A percentile compares a stretch with the other conserved stretches of the same genome.
Evolutionary conservation across 176 grass and related monocot species (phyloP).

Genomic region (Rhynchospora pubera): DNA sequence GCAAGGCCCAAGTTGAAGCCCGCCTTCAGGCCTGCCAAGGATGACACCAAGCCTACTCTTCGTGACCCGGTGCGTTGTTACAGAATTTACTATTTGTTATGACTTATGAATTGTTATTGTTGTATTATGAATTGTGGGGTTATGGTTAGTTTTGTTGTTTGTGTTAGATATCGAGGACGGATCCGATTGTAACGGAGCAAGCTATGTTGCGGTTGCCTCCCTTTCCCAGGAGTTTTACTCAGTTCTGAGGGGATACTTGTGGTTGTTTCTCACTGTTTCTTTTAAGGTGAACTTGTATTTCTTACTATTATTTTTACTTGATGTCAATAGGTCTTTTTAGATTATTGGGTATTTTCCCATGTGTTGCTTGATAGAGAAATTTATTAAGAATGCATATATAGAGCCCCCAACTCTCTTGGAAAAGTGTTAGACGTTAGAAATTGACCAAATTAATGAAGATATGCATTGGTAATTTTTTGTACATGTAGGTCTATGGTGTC

Average conservation of each 20-base stretch:
- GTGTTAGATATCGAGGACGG: constrained; percentile 66
- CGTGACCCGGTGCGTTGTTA: constrained; percentile 50
- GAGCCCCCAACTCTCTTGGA: not conserved
- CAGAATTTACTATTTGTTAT: not conserved
- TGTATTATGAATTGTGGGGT: not conserved
- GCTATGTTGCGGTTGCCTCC: constrained; percentile 58
- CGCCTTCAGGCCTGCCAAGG: constrained; percentile 39
- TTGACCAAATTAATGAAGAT: not conserved
- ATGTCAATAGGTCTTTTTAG: not conserved
- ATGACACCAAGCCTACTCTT: constrained; percentile 72
- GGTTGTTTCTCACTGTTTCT: not conserved
- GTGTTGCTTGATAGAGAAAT: not conserved
- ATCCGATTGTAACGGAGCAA: constrained; percentile 65
- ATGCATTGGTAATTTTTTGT: not conserved
- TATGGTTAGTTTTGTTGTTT: not conserved
- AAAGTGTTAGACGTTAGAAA: not conserved
- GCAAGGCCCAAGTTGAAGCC: constrained; percentile 32
- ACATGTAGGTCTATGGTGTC: not conserved
- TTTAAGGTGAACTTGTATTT: not conserved
- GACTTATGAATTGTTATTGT: not conserved
- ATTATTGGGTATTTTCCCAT: not conserved
- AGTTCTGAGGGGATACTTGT: constrained; percentile 1
- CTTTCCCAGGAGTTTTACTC: constrained; percentile 23
- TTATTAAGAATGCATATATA: not conserved
- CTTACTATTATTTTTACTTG: not conserved